Evolutionary conservation across 228 moss, liverwort and hornwort genomes (phyloP).

Genomic region (Sphagnum magellanicum): DNA sequence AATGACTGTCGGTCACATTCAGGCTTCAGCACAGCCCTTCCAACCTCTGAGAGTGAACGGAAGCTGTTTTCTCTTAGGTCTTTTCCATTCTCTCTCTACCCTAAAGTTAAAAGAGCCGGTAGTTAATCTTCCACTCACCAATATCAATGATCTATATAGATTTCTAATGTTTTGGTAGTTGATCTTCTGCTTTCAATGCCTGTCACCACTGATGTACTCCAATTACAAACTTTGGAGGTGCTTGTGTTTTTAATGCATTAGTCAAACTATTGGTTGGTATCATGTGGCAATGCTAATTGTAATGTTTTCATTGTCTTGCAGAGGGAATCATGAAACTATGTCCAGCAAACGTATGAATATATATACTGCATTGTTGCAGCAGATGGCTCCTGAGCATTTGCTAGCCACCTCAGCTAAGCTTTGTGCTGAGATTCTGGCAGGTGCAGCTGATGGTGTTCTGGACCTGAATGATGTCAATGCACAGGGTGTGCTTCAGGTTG

Average conservation of each 20-base stretch:
- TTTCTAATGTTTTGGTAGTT: too few relatives aligned
- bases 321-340: conserved; percentile 25
- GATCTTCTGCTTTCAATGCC: too few relatives aligned
- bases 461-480: conserved; percentile 36
- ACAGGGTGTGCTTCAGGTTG: conserved; percentile 42
- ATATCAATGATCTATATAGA: too few relatives aligned
- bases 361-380: conserved; percentile 42
- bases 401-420: conserved; percentile 46
- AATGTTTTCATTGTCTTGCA: conserved; percentile 1
- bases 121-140: too few relatives aligned
- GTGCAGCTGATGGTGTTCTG: conserved; percentile 45
- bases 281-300: not conserved
- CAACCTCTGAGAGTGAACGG: conserved; percentile 33
- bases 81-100: not conserved
- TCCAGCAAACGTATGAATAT: conserved; percentile 38
- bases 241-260: too few relatives aligned
- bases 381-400: conserved; percentile 58
- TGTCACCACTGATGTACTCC: too few relatives aligned
- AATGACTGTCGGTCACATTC: conserved; percentile 44
- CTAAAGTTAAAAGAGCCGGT: too few relatives aligned
- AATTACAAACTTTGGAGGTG: too few relatives aligned
- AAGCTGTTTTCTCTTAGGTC: conserved; percentile 42
- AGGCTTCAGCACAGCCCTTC: conserved; percentile 28
- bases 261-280: too few relatives aligned
- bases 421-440: conserved; percentile 48